Conservation (phyloP, 2,329 filamentous ascomycete genomes). For the Cladosporium sp. region DNA sequence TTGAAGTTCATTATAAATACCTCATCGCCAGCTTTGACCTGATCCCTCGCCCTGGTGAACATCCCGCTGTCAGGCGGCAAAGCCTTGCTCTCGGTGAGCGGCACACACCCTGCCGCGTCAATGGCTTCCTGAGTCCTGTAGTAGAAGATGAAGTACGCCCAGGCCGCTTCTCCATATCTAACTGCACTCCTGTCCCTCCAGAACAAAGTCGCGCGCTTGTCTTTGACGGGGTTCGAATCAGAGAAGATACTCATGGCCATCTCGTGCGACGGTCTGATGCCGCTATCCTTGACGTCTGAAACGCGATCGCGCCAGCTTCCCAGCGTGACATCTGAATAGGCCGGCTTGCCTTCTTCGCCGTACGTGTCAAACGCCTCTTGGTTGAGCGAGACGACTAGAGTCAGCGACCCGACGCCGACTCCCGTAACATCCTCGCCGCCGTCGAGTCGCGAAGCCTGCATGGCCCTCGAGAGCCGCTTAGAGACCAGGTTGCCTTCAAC, state of each 20-base stretch:
- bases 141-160: conserved; percentile 38
- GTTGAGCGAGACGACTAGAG: conserved; percentile 16
- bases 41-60: conserved; percentile 7
- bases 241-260: conserved; percentile 15
- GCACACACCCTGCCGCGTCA: conserved; percentile 17
- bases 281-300: conserved; percentile 15
- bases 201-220: conserved; percentile 5
- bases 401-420: conserved; percentile 18
- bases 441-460: background rate
- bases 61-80: background rate
- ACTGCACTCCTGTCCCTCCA: conserved; percentile 13
- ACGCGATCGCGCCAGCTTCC: conserved; percentile 16
- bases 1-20: too few species aligned
- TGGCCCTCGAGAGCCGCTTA: conserved; percentile 8
- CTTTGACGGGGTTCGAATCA: conserved; percentile 3
- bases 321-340: conserved; percentile 11
- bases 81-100: conserved; percentile 1
- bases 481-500: conserved; percentile 20
- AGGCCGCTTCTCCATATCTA: conserved; percentile 32
- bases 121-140: conserved; percentile 30
- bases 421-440: background rate
- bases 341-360: conserved; percentile 11
- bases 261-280: conserved; percentile 19
- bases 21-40: background rate
- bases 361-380: conserved; percentile 15